These are phyloP conservation scores for Pichiaceae sp. DNA, from an alignment of 1,139 yeast genomes.

Conservation along the genomic window DNA sequence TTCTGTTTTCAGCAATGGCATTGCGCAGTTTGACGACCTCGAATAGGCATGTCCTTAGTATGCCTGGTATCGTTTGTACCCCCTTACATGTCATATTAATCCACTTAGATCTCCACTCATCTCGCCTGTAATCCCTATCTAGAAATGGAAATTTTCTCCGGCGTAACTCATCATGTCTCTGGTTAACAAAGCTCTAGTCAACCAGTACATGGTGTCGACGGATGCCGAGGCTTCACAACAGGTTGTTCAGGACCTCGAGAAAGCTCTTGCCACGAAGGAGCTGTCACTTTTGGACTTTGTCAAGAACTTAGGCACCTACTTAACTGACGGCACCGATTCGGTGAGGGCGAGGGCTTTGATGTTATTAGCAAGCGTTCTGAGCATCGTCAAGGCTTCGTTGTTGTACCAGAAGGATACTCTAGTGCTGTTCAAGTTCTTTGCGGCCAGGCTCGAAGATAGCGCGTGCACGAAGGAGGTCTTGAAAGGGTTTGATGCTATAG, in stretches of 20 bases:
- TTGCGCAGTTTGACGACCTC: slow-evolving; percentile 56
- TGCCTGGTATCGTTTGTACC: too few species aligned
- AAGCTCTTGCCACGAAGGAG: slow-evolving; percentile 25
- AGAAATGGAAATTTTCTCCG: too few species aligned
- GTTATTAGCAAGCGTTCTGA: slow-evolving; percentile 50
- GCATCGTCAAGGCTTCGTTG: slow-evolving; percentile 27
- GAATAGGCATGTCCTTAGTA: too few species aligned
- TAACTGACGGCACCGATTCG: slow-evolving; percentile 60
- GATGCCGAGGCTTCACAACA: slow-evolving; percentile 24
- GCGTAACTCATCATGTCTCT: slow-evolving; percentile 17
- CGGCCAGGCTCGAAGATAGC: slow-evolving; percentile 61
- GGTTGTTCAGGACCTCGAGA: slow-evolving; percentile 25
- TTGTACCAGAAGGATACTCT: slow-evolving; percentile 55
- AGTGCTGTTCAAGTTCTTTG: slow-evolving; percentile 59
- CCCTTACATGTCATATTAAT: too few species aligned
- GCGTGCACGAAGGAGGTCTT: slow-evolving; percentile 45
- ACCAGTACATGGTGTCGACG: slow-evolving; percentile 33
- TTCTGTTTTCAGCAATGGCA: slow-evolving; percentile 44
- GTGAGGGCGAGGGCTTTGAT: slow-evolving; percentile 46
- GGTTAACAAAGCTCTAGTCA: slow-evolving; percentile 18
- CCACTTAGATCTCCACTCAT: too few species aligned
- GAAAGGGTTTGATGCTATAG: slow-evolving; percentile 45
- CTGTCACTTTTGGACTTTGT: slow-evolving; percentile 46
- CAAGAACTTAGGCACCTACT: slow-evolving; percentile 44
- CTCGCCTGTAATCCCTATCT: too few species aligned